Base-by-base conservation (phyloP, 1,284 basidiomycete genomes). In the Boletellus sp. region DNA sequence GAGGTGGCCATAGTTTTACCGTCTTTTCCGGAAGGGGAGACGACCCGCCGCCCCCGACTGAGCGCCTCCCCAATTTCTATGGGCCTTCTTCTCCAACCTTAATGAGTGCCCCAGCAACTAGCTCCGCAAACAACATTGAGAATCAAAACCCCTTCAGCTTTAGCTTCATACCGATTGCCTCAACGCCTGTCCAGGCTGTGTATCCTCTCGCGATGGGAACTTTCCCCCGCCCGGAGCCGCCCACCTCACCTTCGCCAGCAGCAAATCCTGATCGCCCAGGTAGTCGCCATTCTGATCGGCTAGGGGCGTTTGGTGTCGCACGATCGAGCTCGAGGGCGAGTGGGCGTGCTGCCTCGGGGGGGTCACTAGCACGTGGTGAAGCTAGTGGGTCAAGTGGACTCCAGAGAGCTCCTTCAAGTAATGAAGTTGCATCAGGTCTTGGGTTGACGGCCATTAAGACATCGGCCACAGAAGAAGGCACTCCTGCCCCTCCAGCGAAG, bases 191-290 rank as follows among this genome's bases (percentile, higher is more conserved):
- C 28, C 70, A 73, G 50, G 58, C 62, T 21, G 60, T 70, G 53
- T 77, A 71, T 54, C 61, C 67, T 33, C 60, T 67, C 10, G 44
- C 63, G 32, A 71, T 76, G 67, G 75, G 76, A 24, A 75, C 66
- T 38, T 82, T 86, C 58, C 80, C 83, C 11, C 81, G 80, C 64
- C 83, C 84, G 4, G 84, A 87, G 59, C 76, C 79, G 13, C 83
- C 85, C 2, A 80, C 80, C 46, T 87, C 85, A 10, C 86, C 85
- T n/a, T 81, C 84, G 2, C 86, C 85, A 28, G 74, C 74, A 26
- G 72, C 74, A 44, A 70, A 68, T 47, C 55, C 51, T 10, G 69
- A 71, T 39, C 68, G 68, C n/a, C 66, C 69, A 16, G 65, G 60
- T 39, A 66, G 64, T 51, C 68, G 68, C 39, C 67, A 71, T 40